Percentiles rank a stretch among this genome's conserved stretches.
Conservation (phyloP, 805 yeast genomes). For the Candida sphagnicola region DNA sequence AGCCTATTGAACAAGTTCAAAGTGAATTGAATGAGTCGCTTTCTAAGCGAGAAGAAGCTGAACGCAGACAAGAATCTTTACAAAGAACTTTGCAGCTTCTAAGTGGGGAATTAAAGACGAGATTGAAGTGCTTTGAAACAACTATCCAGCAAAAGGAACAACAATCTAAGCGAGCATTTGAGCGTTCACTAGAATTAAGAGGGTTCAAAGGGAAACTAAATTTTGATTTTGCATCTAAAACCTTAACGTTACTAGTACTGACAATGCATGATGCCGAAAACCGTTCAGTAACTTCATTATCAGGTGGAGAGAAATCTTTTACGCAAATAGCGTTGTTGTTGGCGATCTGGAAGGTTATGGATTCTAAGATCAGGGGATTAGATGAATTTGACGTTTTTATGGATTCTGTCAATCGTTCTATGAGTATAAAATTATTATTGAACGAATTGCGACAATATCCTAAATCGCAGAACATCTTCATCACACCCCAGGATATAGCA, state of each 20-base stretch:
- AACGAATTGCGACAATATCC: conserved; percentile 60
- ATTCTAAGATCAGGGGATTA: conserved; percentile 78
- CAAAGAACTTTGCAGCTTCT: conserved; percentile 21
- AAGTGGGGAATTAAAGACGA: conserved; percentile 24
- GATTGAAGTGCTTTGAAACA: conserved; percentile 31
- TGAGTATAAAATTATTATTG: conserved; percentile 72
- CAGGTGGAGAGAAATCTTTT: conserved; percentile 97
- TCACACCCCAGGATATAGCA: conserved; percentile 90
- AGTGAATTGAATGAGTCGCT: conserved; percentile 43
- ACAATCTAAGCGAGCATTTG: conserved; percentile 44
- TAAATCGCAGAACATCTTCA: conserved; percentile 81
- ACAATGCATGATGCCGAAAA: conserved; percentile 55
- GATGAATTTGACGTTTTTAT: conserved; percentile 97
- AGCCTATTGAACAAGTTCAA: conserved; percentile 53
- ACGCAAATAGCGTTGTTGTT: conserved; percentile 84
- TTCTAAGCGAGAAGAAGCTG: conserved; percentile 39
- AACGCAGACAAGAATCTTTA: conserved; percentile 33
- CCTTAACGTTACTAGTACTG: conserved; percentile 56
- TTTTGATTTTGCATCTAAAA: conserved; percentile 52
- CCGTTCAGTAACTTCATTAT: conserved; percentile 74
- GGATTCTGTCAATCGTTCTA: conserved; percentile 87
- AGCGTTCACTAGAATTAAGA: conserved; percentile 56
- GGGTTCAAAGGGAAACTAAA: conserved; percentile 70
- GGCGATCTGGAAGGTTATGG: conserved; percentile 93
- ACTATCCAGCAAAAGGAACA: conserved; percentile 26